A percentile compares a stretch with the other conserved stretches of the same genome.
Conservation (phyloP, 768 basidiomycete genomes). For the Boletus pseudo-olivaceus region DNA sequence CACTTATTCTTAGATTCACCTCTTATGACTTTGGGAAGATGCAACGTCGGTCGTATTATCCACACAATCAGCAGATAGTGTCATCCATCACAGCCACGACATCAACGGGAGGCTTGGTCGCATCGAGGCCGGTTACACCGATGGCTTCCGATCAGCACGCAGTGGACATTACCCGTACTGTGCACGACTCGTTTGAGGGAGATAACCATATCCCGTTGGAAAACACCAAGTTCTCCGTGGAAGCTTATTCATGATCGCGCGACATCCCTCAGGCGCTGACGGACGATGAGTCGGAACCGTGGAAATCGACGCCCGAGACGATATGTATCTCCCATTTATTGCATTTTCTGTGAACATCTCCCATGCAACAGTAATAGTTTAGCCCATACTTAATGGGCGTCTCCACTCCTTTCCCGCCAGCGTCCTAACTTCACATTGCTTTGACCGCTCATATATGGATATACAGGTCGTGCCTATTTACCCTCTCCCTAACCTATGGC, state of each 20-base stretch:
- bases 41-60: conserved; percentile 89
- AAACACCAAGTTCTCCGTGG: conserved; percentile 41
- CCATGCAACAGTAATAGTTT: conserved; percentile 16
- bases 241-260: conserved; percentile 44
- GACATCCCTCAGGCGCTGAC: neutral
- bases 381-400: conserved; percentile 20
- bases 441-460: conserved; percentile 8
- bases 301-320: conserved; percentile 5
- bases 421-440: conserved; percentile 5
- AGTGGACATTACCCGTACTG: conserved; percentile 42
- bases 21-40: conserved; percentile 91
- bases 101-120: conserved; percentile 64
- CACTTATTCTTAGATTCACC: conserved; percentile 58
- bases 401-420: conserved; percentile 9
- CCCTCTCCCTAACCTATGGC: conserved; percentile 4
- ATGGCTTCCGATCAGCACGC: conserved; percentile 41
- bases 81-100: conserved; percentile 69
- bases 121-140: conserved; percentile 75
- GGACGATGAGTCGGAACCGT: neutral
- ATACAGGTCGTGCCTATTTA: conserved; percentile 10
- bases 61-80: conserved; percentile 65
- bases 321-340: conserved; percentile 23
- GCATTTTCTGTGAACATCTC: conserved; percentile 22
- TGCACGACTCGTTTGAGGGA: conserved; percentile 41
- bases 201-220: conserved; percentile 40